These are phyloP conservation scores for Endoconidiophora laricicola DNA, from an alignment of 2,329 filamentous ascomycete genomes.

Conservation along the genomic window DNA sequence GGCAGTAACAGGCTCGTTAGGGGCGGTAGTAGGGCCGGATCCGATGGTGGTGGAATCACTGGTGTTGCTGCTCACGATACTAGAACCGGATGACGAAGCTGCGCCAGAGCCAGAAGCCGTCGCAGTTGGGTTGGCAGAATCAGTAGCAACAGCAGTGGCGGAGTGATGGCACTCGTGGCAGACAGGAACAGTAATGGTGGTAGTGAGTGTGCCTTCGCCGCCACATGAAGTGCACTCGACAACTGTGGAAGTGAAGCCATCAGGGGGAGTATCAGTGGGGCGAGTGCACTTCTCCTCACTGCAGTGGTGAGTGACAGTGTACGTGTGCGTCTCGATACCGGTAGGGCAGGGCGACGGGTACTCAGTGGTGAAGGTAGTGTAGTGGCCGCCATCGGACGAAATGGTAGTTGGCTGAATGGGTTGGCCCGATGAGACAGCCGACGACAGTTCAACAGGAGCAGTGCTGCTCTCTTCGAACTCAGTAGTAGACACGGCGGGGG, in stretches of 20 bases:
- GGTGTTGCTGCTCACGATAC: not conserved
- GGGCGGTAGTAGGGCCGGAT: not conserved
- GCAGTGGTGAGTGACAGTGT: constrained; percentile 12
- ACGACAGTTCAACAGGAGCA: not conserved
- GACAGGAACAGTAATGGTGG: constrained; percentile 1
- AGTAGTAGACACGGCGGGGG: not conserved
- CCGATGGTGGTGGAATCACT: not conserved
- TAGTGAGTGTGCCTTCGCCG: constrained; percentile 2
- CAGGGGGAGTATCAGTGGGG: constrained; percentile 8
- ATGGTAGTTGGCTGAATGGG: not conserved
- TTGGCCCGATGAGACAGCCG: not conserved
- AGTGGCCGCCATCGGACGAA: not conserved
- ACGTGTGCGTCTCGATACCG: constrained; percentile 12
- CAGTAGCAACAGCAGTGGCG: not conserved
- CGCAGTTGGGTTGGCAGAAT: not conserved
- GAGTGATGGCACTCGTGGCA: not conserved
- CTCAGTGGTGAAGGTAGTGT: constrained; percentile 12
- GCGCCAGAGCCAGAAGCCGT: not conserved
- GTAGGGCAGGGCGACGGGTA: constrained; percentile 8
- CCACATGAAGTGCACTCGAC: constrained; percentile 7
- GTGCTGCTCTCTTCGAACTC: no score
- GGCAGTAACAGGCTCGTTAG: constrained; percentile 4
- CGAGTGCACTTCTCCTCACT: constrained; percentile 2
- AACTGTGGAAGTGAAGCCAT: constrained; percentile 12
- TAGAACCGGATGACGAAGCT: not conserved